Evolutionary conservation across 371 early-diverging fungal species (phyloP), one percentile per base, ranked within the genome.

Genomic region (Fennellomyces sp.): DNA sequence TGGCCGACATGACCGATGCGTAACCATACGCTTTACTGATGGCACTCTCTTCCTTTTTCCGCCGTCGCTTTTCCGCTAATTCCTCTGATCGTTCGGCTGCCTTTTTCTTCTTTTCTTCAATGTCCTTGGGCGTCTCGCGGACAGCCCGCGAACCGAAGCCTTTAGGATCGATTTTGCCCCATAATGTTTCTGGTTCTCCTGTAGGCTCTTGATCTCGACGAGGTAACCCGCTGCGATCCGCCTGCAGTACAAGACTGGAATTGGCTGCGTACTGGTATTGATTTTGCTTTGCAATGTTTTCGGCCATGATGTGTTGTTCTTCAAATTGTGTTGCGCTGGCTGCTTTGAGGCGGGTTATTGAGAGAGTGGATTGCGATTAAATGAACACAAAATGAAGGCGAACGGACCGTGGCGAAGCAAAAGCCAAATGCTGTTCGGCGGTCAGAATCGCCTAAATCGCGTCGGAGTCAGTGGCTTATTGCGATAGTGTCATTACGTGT

Each of bases 121-220:
- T 73, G 61, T 85, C 87, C 56, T 86, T 86, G 35, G 87, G 78
- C 38, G 80, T 70, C 48, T 88, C 88, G 57, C 91, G 79, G 31
- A 82, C 76, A 5, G 94, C 95, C 17, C 91, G 80, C 48, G 86
- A 81, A 55, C 99, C 99, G 78, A 98, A 94, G 29, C 88, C 86
- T 66, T 88, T 90, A 8, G 88, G 84, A 70, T 93, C 85, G 17
- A 97, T 89, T 41, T 87, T 83, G 28, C 97, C 97, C 79, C 83
- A 88, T 29, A 98, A 79, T 3, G 96, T 83, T 69, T 95, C 97
- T 27, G 95, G 91, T 65, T 97, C 97, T n/a, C 97, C 97, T 23
- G 94, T 91, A 23, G 97, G 96, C 68, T 97, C 97, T 58, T 94
- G 84, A 81, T 91, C 93, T 53, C 97, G 84, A 26, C 95, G 90